Conservation (phyloP, 2,329 filamentous ascomycete genomes). For the Cercospora zeae-maydis region DNA sequence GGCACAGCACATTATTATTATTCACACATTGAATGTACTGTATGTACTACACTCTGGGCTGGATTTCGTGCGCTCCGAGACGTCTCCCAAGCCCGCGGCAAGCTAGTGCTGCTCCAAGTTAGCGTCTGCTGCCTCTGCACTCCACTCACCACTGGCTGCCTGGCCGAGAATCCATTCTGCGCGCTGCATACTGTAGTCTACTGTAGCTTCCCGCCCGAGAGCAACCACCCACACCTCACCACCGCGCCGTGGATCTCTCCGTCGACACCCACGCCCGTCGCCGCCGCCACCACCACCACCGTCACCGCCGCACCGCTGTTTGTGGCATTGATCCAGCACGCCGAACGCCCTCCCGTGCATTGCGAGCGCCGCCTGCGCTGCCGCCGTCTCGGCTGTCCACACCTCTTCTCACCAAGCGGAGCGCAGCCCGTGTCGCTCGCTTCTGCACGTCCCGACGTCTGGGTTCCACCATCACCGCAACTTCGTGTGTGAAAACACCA, state of each 20-base stretch:
- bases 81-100: background rate
- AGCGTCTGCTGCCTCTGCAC: too few relatives aligned
- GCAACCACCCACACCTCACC: background rate
- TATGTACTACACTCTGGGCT: too few relatives aligned
- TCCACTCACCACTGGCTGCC: background rate
- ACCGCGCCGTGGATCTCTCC: background rate
- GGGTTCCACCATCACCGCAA: background rate
- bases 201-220: background rate
- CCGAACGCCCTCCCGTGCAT: background rate
- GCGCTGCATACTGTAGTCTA: background rate
- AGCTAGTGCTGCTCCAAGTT: background rate
- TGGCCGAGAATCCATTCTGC: background rate
- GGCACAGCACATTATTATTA: too few relatives aligned
- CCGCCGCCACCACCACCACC: background rate
- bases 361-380: background rate
- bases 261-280: background rate
- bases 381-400: background rate
- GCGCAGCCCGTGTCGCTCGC: slow-evolving; percentile 1
- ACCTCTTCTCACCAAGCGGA: slow-evolving; percentile 1
- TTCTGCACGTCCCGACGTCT: background rate
- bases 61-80: background rate
- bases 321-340: background rate
- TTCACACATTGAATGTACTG: too few relatives aligned
- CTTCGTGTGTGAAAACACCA: background rate
- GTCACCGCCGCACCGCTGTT: background rate